Base-by-base conservation (phyloP, 2,329 filamentous ascomycete genomes). In the Fusarium piperis region DNA sequence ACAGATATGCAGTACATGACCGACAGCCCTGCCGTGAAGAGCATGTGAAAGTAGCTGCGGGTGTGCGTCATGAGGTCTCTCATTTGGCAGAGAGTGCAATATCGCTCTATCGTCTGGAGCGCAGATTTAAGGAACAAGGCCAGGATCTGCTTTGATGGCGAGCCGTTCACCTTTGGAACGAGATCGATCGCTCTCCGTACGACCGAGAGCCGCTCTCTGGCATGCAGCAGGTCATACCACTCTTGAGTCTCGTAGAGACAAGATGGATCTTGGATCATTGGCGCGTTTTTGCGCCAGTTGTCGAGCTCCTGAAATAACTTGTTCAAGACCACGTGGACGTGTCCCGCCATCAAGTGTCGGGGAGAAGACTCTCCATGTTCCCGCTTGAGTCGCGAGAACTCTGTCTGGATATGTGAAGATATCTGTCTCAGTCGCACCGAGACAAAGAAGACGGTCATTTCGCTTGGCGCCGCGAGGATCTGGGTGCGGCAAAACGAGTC, bases 11-110 rank as follows among this genome's bases (percentile, higher is more conserved):
- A 75, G 63, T 77, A 80, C 62, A 83, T 79, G 1, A 83, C 74
- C 6, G 78, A 81, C 0, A 86, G 64, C 0, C 83, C 84, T 3
- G 83, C 83, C 0, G 83, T 83, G 52, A 85, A 85, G 3, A 86
- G 80, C 52, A 83, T 81, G 57, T 86, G 84, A 28, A 86, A 86
- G 65, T 86, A 86, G 51, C 82, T 84, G n/a, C 84, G 76, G 0
- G 84, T 85, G 60, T 81, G 83, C 0, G 82, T 84, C 36, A 85
- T 82, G 13, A 78, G 75, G 0, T 38, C 35, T 3, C 75, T 76
- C 3, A 75, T 74, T 5, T 79, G 71, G 36, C 78, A 81, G 16
- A 86, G 70, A 6, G 70, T 67, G 5, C 79, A 78, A 65, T 85
- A 86, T 0, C 79, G 66, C 3, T 79, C 65, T 6, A 86, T 84